Evolutionary conservation across 371 early-diverging fungal species (phyloP), one percentile per base, ranked within the genome.

Genomic region (Mucor velutinosus): DNA sequence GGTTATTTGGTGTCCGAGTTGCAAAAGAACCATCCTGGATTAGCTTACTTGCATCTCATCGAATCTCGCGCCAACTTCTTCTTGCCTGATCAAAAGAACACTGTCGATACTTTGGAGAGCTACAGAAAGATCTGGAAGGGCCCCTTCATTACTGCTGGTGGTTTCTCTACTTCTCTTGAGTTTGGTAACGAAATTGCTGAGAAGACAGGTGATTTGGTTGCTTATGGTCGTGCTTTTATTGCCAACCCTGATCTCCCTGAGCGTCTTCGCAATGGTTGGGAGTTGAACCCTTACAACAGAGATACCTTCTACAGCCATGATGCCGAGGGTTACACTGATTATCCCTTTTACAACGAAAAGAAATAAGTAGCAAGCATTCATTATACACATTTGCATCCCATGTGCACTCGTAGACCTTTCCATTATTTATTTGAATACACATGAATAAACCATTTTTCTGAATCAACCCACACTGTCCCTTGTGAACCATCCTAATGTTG

Each of bases 1-100:
- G 37, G 62, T 7, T 71, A 75, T 23, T 29, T 78, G 5, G 49
- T 56, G 3, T 58, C 56, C 3, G 57, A 67, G 27, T 58, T 78
- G 8, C 69, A 75, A 61, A 19, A 60, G 4, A 51, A 51, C 15
- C 70, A 75, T 60, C 65, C 73, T 15, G 35, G 58, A 7, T 57
- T 78, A 30, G 73, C 76, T 7, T 78, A 78, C 55, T n/a, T 78
- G 53, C 78, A 78, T 41, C 66, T 78, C 19, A 69, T 75, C 17
- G 76, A 73, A 62, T 59, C 74, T 7, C 71, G 77, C 11, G 67
- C 68, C 51, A 69, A 71, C 47, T 51, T 66, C 55, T 21, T 5
- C 19, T 19, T n/a, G 25, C 60, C 60, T 33, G 23, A 17, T 35
- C 23, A 65, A 11, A 57, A 60, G 32, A 58, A 64, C 12, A 57